Percentiles rank a stretch among this genome's conserved stretches.
These are phyloP conservation scores for Hirschioporus abietinus DNA, from an alignment of 768 basidiomycete species.

Conservation along the genomic window DNA sequence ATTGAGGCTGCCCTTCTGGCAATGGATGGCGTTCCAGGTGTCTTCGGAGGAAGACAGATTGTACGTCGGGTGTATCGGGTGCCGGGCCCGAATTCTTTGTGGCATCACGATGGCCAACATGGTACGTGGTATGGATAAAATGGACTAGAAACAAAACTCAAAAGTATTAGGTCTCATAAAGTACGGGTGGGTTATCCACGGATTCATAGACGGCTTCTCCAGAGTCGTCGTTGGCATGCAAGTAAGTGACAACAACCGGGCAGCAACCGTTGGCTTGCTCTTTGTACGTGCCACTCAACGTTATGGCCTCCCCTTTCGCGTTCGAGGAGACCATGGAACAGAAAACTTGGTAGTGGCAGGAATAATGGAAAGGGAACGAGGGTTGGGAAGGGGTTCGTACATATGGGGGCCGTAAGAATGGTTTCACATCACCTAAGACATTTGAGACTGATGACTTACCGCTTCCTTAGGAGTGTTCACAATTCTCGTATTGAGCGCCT, in stretches of 20 bases:
- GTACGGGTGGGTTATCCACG: slow-evolving; percentile 19
- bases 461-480: slow-evolving; percentile 17
- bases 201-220: slow-evolving; percentile 22
- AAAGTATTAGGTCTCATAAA: slow-evolving; percentile 15
- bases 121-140: slow-evolving; percentile 11
- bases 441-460: neutral
- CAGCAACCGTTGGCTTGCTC: slow-evolving; percentile 15
- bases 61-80: slow-evolving; percentile 15
- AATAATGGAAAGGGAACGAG: slow-evolving; percentile 20
- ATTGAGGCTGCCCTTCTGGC: slow-evolving; percentile 9
- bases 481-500: slow-evolving; percentile 23
- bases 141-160: neutral
- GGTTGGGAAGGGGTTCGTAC: slow-evolving; percentile 19
- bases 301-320: slow-evolving; percentile 19
- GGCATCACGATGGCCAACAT: slow-evolving; percentile 26
- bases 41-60: slow-evolving; percentile 13
- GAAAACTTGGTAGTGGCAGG: slow-evolving; percentile 23
- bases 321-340: slow-evolving; percentile 23
- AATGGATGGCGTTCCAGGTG: slow-evolving; percentile 15
- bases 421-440: no score
- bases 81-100: slow-evolving; percentile 21
- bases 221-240: slow-evolving; percentile 14
- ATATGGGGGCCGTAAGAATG: slow-evolving; percentile 20
- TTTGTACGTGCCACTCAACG: slow-evolving; percentile 12
- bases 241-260: slow-evolving; percentile 17